Evolutionary conservation across 2,329 filamentous ascomycete species (phyloP).

Genomic region (Metarhizium guizhouense): DNA sequence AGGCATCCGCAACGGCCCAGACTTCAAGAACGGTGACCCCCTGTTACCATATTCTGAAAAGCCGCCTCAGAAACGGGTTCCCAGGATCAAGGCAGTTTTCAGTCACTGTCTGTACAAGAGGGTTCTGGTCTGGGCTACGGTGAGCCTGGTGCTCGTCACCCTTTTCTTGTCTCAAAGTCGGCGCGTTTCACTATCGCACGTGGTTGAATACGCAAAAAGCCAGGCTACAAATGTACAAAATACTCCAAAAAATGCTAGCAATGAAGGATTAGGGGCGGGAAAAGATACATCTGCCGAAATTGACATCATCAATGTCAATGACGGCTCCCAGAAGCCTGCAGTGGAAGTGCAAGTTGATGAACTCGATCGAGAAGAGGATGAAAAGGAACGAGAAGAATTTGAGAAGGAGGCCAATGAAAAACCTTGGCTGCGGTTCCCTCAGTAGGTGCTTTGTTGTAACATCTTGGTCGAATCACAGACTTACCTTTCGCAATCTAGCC

Average conservation of each 20-base stretch:
- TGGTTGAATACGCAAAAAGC: conserved; percentile 2
- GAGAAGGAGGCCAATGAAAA: conserved; percentile 22
- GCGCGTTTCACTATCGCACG: conserved; percentile 11
- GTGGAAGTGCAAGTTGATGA: conserved; percentile 15
- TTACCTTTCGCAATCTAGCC: conserved; percentile 35
- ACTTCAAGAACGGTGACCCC: conserved; percentile 22
- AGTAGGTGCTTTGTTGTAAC: conserved; percentile 19
- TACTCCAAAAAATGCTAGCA: neutral
- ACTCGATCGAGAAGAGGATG: conserved; percentile 17
- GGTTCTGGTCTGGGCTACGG: conserved; percentile 40
- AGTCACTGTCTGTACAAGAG: conserved; percentile 44
- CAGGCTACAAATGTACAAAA: neutral
- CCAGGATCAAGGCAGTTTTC: conserved; percentile 36
- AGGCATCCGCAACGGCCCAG: conserved; percentile 19
- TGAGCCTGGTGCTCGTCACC: conserved; percentile 30
- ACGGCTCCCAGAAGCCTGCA: neutral
- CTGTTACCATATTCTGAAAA: conserved; percentile 24
- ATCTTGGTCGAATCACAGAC: neutral
- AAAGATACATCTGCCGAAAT: neutral
- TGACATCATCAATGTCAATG: neutral
- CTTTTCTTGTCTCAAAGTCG: conserved; percentile 29
- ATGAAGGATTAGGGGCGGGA: neutral
- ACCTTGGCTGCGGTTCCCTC: conserved; percentile 32
- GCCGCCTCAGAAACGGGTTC: conserved; percentile 24
- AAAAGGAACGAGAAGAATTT: conserved; percentile 19